phyloP scores from a whole-genome alignment of 1,284 basidiomycete genomes.

The Athelia psychrophila region DNA sequence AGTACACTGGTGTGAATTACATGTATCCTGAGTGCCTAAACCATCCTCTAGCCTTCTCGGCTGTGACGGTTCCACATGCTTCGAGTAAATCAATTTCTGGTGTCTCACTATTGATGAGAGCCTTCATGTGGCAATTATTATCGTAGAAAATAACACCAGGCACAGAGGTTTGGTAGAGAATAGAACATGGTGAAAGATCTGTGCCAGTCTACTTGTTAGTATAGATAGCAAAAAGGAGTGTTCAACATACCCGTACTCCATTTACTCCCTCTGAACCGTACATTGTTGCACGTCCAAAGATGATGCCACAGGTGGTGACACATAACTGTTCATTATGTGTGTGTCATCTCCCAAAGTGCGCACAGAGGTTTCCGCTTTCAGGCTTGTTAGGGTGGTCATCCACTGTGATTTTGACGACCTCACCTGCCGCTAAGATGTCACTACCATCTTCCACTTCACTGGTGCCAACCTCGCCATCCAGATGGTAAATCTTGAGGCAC shows the following conservation, averaged over 20 bases:
- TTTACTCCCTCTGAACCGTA: conserved; percentile 23
- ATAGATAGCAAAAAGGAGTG: no score
- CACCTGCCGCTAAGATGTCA: conserved; percentile 9
- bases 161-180: no score
- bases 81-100: conserved; percentile 16
- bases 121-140: neutral
- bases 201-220: no score
- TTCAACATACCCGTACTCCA: no score
- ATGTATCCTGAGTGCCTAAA: conserved; percentile 19
- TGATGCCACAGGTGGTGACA: conserved; percentile 28
- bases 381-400: conserved; percentile 12
- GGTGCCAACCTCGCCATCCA: conserved; percentile 5
- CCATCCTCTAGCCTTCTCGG: conserved; percentile 22
- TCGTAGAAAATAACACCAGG: no score
- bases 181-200: no score
- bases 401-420: neutral
- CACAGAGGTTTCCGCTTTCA: conserved; percentile 21
- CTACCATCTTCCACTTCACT: neutral
- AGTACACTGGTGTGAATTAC: neutral
- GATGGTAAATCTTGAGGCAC: conserved; percentile 12
- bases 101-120: conserved; percentile 9
- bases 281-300: conserved; percentile 26
- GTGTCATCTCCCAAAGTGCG: conserved; percentile 21
- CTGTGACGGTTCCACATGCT: conserved; percentile 16
- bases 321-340: conserved; percentile 34